Percentiles rank a stretch among this genome's conserved stretches.
phyloP scores from a whole-genome alignment of 148 eudicot genomes.

The Selenicereus undatus region DNA sequence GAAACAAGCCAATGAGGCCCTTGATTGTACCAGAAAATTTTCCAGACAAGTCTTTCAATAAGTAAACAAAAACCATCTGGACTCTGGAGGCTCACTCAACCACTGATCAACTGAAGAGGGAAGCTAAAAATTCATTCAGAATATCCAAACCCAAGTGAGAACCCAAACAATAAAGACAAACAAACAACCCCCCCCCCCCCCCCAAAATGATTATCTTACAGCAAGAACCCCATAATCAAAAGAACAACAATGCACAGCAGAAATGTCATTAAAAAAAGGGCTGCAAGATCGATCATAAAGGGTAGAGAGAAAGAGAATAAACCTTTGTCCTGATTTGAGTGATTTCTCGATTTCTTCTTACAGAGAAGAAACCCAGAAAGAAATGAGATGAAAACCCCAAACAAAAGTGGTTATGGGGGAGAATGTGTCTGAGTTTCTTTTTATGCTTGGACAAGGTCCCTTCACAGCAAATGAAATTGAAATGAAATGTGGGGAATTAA shows the following conservation, averaged over 20 bases:
- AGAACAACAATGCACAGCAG: constrained; percentile 4
- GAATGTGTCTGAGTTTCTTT: background rate
- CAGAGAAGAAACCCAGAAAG: constrained; percentile 1
- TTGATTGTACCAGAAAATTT: background rate
- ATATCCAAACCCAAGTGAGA: background rate
- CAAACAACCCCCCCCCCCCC: background rate
- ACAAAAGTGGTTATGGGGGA: background rate
- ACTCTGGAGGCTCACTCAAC: background rate
- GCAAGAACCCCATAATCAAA: background rate
- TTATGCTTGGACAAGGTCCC: no score
- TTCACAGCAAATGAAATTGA: constrained; percentile 8
- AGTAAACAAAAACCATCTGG: background rate
- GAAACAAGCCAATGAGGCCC: background rate
- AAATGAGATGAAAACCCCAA: constrained; percentile 1
- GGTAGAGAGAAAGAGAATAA: background rate
- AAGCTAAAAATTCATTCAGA: background rate
- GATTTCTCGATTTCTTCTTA: background rate
- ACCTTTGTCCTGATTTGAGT: background rate
- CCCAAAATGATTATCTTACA: background rate
- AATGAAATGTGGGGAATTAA: background rate
- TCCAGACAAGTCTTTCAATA: background rate
- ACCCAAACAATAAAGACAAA: background rate
- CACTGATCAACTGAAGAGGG: constrained; percentile 13
- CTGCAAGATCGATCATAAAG: no score
- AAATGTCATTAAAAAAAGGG: background rate